A percentile compares a stretch with the other conserved stretches of the same genome.
These are phyloP conservation scores for Phaeoacremonium minimum DNA, from an alignment of 2,329 filamentous ascomycete genomes.

Conservation along the genomic window DNA sequence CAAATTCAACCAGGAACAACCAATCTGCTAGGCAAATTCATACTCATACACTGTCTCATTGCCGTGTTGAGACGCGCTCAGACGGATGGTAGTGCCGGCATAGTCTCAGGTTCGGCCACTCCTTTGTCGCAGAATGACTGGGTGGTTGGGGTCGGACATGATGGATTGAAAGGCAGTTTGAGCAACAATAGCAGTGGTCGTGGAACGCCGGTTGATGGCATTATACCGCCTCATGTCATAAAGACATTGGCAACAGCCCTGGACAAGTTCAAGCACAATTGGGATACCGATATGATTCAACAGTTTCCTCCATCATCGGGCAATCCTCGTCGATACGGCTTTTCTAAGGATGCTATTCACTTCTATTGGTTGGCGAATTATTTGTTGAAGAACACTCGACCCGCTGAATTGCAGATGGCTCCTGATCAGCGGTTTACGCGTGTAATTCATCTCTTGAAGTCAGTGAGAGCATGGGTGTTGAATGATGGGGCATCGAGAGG, in stretches of 20 bases:
- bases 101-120: constrained; percentile 40
- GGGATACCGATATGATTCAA: constrained; percentile 65
- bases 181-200: constrained; percentile 41
- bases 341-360: constrained; percentile 67
- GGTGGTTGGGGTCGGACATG: constrained; percentile 38
- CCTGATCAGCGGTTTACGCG: constrained; percentile 58
- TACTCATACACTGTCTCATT: constrained; percentile 66
- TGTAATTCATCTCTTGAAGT: constrained; percentile 57
- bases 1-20: constrained; percentile 62
- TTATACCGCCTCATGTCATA: constrained; percentile 38
- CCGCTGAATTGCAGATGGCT: constrained; percentile 47
- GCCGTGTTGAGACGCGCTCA: constrained; percentile 50
- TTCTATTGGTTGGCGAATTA: constrained; percentile 70
- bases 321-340: constrained; percentile 58
- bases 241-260: constrained; percentile 52
- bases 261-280: constrained; percentile 67
- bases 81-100: constrained; percentile 30
- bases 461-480: constrained; percentile 55
- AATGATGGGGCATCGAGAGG: constrained; percentile 61
- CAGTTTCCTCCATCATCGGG: constrained; percentile 55
- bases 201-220: constrained; percentile 38
- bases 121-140: constrained; percentile 57
- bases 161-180: constrained; percentile 31
- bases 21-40: constrained; percentile 70
- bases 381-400: constrained; percentile 54